Percentiles rank a stretch among this genome's conserved stretches.
Evolutionary conservation across 2,329 filamentous ascomycete genomes (phyloP).

Genomic region (Xylaria sp.): DNA sequence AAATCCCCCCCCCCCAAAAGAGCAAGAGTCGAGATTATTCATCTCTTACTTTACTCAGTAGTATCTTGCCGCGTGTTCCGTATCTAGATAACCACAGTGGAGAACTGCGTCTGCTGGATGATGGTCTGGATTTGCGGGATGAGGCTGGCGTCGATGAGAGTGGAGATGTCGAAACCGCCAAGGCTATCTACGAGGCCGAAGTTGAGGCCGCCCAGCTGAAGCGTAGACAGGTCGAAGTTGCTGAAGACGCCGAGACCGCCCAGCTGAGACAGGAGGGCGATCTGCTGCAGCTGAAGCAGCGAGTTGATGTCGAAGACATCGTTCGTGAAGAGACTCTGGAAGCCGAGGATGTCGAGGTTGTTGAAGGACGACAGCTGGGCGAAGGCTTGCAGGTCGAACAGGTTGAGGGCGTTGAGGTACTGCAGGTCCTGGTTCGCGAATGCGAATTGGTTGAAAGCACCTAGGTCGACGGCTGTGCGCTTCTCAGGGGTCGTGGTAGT

Average conservation of each 20-base stretch:
- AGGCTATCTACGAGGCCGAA: conserved; percentile 49
- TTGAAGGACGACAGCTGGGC: conserved; percentile 48
- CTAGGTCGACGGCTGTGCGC: conserved; percentile 41
- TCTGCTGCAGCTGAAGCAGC: conserved; percentile 49
- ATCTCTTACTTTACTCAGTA: not conserved
- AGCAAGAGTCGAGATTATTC: conserved; percentile 2
- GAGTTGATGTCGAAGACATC: conserved; percentile 55
- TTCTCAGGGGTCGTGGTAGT: conserved; percentile 35
- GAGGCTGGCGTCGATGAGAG: conserved; percentile 40
- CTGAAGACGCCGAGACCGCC: conserved; percentile 49
- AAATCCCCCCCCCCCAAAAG: conserved; percentile 7
- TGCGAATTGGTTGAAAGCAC: conserved; percentile 41
- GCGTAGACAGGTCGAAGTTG: conserved; percentile 52
- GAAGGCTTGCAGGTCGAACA: conserved; percentile 39
- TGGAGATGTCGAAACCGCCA: conserved; percentile 41
- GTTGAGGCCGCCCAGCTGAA: conserved; percentile 49
- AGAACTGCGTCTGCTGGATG: conserved; percentile 34
- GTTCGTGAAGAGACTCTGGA: conserved; percentile 49
- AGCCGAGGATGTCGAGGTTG: conserved; percentile 41
- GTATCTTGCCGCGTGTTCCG: not conserved
- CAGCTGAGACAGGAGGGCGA: conserved; percentile 44
- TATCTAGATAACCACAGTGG: conserved; percentile 14
- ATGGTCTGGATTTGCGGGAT: conserved; percentile 43
- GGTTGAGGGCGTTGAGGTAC: conserved; percentile 44
- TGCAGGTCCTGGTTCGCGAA: conserved; percentile 47